These are phyloP conservation scores for Bryoerythrophyllum caledonicum DNA, from an alignment of 225 moss, liverwort and hornwort species.

Conservation along the genomic window DNA sequence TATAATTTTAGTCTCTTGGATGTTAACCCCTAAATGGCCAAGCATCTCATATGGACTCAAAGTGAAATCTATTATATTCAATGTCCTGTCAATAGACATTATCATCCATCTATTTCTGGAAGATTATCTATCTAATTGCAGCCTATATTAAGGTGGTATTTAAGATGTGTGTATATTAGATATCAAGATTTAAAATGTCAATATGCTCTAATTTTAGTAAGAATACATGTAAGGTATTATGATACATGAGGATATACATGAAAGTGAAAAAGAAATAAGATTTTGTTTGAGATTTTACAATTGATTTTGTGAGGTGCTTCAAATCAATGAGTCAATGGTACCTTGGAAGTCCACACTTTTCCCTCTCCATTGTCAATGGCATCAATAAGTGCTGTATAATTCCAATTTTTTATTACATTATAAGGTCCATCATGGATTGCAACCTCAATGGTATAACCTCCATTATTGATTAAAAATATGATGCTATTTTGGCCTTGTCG, in stretches of 20 bases:
- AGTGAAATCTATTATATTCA: too few relatives aligned
- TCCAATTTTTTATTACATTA: constrained; percentile 39
- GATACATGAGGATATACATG: too few relatives aligned
- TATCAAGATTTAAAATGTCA: too few relatives aligned
- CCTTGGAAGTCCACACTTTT: constrained; percentile 29
- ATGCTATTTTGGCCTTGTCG: constrained; percentile 24
- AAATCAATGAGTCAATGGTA: neutral
- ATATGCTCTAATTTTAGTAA: too few relatives aligned
- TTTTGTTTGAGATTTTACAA: neutral
- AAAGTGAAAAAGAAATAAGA: neutral
- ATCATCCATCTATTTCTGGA: too few relatives aligned
- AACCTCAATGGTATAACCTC: constrained; percentile 35
- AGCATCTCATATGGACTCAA: too few relatives aligned
- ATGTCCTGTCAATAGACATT: too few relatives aligned
- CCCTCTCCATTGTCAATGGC: constrained; percentile 29
- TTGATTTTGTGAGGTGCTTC: neutral
- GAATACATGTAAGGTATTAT: too few relatives aligned
- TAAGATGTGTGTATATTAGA: neutral
- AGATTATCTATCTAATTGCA: too few relatives aligned
- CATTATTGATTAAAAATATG: constrained; percentile 33
- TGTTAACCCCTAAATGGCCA: too few relatives aligned
- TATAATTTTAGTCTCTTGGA: too few relatives aligned
- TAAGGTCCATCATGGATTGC: constrained; percentile 38
- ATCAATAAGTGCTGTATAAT: constrained; percentile 15
- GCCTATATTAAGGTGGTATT: too few relatives aligned